Evolutionary conservation across 257 asterid species (phyloP).

Genomic region (Nicotiana knightiana): DNA sequence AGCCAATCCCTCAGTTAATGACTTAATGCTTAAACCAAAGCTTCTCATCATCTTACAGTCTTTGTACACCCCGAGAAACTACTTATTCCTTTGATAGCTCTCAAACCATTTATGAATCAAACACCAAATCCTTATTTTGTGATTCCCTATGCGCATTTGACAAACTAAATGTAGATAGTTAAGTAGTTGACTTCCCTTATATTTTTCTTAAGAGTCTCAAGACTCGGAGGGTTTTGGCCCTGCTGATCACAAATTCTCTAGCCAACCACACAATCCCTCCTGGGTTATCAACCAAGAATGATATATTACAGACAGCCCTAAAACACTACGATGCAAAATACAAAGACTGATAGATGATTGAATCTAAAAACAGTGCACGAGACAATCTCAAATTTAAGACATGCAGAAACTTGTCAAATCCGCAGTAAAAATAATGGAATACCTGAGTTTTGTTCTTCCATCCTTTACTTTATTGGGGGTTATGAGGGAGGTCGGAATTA

Average conservation of each 20-base stretch:
- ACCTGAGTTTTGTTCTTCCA: not conserved
- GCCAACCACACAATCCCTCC: not conserved
- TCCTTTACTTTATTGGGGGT: not conserved
- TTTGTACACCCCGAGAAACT: not conserved
- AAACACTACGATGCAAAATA: not conserved
- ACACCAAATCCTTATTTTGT: not conserved
- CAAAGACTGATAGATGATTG: not conserved
- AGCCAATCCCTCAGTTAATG: not conserved
- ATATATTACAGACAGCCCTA: not conserved
- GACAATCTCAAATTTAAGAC: not conserved
- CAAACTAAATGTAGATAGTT: not conserved
- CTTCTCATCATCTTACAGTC: not conserved
- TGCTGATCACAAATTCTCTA: not conserved
- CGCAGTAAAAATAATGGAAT: no score
- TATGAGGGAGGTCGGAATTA: not conserved
- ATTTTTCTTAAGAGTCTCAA: not conserved
- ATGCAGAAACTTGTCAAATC: not conserved
- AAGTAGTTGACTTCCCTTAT: not conserved
- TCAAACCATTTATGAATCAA: not conserved
- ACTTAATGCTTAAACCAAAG: not conserved
- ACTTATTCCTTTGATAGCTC: not conserved
- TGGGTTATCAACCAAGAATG: not conserved
- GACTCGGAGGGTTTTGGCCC: not conserved
- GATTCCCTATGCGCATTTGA: not conserved
- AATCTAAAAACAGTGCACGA: not conserved